Conservation (phyloP, 331 rosid genomes). For the Malus hybrid region DNA sequence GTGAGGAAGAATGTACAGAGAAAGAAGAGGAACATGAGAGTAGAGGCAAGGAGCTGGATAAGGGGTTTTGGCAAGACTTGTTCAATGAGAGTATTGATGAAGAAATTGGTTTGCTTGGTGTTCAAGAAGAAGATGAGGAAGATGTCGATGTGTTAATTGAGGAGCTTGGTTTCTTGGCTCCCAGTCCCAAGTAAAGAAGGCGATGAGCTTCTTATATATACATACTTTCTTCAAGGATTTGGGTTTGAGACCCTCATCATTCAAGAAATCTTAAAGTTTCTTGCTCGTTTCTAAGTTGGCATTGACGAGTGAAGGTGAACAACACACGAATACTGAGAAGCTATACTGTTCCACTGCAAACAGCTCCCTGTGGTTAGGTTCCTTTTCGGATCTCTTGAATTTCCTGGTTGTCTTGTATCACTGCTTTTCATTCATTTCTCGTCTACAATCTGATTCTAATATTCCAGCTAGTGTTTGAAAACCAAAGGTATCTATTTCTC, state of each 20-base stretch:
- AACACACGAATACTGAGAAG: background rate
- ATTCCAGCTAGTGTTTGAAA: background rate
- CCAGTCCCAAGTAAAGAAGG: slow-evolving; percentile 33
- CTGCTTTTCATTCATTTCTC: background rate
- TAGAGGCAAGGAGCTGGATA: background rate
- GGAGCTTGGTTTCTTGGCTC: slow-evolving; percentile 42
- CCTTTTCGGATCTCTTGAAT: background rate
- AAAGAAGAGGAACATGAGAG: slow-evolving; percentile 1
- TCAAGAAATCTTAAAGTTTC: background rate
- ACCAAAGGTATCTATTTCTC: background rate
- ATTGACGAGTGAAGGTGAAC: background rate
- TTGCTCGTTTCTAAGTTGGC: background rate
- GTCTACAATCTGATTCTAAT: background rate
- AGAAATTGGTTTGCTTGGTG: slow-evolving; percentile 6
- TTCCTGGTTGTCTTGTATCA: background rate
- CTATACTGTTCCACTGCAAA: background rate
- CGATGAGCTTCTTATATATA: background rate
- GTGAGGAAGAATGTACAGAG: background rate
- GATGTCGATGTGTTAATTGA: slow-evolving; percentile 44
- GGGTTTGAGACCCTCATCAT: background rate
- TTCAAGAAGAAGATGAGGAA: slow-evolving; percentile 26
- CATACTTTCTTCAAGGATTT: background rate
- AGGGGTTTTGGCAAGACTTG: slow-evolving; percentile 35
- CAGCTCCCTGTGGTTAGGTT: background rate
- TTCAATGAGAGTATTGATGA: slow-evolving; percentile 34